Percentiles rank a stretch among this genome's conserved stretches.
phyloP scores from a whole-genome alignment of 768 basidiomycete genomes.

The Tephrocybe sp. region DNA sequence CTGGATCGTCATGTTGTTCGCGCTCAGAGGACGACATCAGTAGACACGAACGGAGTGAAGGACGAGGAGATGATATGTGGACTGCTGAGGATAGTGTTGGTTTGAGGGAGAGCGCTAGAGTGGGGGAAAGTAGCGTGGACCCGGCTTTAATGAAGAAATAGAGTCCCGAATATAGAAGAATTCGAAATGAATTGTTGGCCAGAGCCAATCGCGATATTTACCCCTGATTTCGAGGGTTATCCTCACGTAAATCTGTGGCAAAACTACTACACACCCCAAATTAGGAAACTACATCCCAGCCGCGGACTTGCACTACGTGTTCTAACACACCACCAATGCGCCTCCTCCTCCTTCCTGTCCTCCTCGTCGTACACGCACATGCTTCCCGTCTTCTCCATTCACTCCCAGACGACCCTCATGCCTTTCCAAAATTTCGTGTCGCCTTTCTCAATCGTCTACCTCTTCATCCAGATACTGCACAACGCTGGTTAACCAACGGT shows the following conservation, averaged over 20 bases:
- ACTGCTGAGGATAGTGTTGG: constrained; percentile 32
- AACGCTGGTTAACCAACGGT: constrained; percentile 71
- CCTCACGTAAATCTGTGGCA: constrained; percentile 52
- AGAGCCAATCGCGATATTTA: constrained; percentile 32
- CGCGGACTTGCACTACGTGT: constrained; percentile 15
- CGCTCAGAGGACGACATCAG: constrained; percentile 62
- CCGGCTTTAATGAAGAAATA: constrained; percentile 76
- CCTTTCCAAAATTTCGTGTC: constrained; percentile 81
- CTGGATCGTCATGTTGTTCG: constrained; percentile 48
- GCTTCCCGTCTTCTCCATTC: constrained; percentile 56
- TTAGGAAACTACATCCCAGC: constrained; percentile 16
- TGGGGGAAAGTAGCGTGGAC: constrained; percentile 58
- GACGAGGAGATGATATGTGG: constrained; percentile 26
- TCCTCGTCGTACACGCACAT: constrained; percentile 24
- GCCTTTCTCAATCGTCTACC: constrained; percentile 80
- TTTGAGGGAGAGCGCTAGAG: constrained; percentile 45
- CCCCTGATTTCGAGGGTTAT: constrained; percentile 56
- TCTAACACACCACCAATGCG: constrained; percentile 11
- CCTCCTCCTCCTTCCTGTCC: constrained; percentile 18
- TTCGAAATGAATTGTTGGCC: constrained; percentile 65
- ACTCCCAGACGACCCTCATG: constrained; percentile 75
- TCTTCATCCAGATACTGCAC: constrained; percentile 66
- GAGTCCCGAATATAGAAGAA: constrained; percentile 69
- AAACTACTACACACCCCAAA: constrained; percentile 21
- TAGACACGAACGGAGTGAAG: constrained; percentile 24